Evolutionary conservation across 257 asterid genomes (phyloP).

Genomic region (Solanum clarkiae): DNA sequence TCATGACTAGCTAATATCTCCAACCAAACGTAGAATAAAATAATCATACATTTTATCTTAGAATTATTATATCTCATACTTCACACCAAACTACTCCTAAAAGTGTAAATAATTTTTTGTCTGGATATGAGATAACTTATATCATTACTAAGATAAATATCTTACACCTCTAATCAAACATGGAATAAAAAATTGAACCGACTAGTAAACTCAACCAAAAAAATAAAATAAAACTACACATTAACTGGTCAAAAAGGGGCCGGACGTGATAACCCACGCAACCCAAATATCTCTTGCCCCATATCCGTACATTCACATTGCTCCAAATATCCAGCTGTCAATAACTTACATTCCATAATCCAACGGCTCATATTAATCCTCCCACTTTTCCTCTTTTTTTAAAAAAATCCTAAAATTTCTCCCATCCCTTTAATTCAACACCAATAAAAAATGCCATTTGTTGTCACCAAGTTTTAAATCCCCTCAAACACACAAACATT

Average conservation of each 20-base stretch:
- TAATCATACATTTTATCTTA: no score
- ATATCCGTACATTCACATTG: not conserved
- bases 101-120: no score
- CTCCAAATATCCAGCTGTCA: not conserved
- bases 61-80: no score
- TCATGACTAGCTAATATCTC: no score
- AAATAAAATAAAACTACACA: not conserved
- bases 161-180: no score
- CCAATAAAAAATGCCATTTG: not conserved
- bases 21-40: no score
- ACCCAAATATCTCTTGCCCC: not conserved
- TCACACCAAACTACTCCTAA: no score
- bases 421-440: not conserved
- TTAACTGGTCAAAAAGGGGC: not conserved
- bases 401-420: not conserved
- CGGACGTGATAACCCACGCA: not conserved
- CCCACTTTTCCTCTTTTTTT: not conserved
- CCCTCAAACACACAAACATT: not conserved
- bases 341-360: not conserved
- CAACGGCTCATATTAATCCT: not conserved
- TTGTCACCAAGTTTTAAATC: not conserved
- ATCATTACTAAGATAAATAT: no score
- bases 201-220: no score
- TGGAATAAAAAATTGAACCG: no score
- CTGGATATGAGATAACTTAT: no score